Conservation (phyloP, 805 yeast genomes). For the Maudiozyma turicensis region DNA sequence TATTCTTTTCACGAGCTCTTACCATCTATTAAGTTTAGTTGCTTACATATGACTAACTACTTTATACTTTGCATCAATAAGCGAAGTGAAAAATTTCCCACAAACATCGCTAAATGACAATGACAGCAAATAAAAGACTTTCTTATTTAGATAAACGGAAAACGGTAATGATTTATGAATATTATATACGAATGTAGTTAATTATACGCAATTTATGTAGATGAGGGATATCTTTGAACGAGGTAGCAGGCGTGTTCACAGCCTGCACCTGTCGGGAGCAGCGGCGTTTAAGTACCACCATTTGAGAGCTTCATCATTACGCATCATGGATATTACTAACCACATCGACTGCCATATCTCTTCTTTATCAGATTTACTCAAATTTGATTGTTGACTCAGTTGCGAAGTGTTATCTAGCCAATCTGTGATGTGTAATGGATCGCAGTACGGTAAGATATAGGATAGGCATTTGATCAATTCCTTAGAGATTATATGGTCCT, state of each 20-base stretch:
- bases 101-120: no score
- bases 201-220: no score
- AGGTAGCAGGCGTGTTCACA: neutral
- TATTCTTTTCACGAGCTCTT: no score
- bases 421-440: conserved; percentile 6
- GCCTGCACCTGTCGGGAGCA: conserved; percentile 2
- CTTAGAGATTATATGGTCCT: neutral
- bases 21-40: no score
- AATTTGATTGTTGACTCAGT: conserved; percentile 5
- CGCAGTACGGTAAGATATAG: conserved; percentile 12
- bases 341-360: conserved; percentile 14
- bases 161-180: no score
- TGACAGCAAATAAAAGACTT: no score
- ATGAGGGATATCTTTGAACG: no score
- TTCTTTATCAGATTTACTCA: conserved; percentile 2
- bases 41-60: no score
- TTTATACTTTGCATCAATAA: no score
- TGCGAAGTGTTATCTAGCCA: conserved; percentile 24
- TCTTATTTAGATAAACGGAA: no score
- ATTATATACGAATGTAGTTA: no score
- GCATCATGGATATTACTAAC: conserved; percentile 12
- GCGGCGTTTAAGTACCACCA: conserved; percentile 24
- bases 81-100: no score
- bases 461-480: conserved; percentile 17
- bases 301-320: conserved; percentile 13